phyloP scores from a whole-genome alignment of 345 rosid genomes.

The Gossypium turneri region DNA sequence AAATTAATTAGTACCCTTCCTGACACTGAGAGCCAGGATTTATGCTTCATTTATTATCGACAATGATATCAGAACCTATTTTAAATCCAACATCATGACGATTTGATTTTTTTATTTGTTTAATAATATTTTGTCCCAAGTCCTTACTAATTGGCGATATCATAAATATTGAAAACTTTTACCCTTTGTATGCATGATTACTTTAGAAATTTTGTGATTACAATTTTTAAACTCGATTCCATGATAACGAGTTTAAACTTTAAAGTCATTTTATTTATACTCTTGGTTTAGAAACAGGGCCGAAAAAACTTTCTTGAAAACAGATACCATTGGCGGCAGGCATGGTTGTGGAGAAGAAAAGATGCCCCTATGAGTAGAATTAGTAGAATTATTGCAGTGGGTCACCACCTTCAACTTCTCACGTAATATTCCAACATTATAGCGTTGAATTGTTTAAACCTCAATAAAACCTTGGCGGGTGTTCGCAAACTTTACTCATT shows the following conservation, averaged over 20 bases:
- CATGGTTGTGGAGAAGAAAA: neutral
- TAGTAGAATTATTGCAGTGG: conserved; percentile 5
- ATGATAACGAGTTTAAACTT: too few species aligned
- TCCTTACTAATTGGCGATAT: conserved; percentile 1
- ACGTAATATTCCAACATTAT: neutral
- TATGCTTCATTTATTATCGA: neutral
- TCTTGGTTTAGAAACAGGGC: neutral
- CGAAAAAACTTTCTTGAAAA: neutral
- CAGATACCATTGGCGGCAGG: neutral
- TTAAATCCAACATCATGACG: conserved; percentile 1
- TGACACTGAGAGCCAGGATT: neutral
- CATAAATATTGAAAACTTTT: neutral
- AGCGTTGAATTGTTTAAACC: neutral
- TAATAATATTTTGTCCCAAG: neutral
- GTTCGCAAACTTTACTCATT: neutral
- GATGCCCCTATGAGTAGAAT: neutral
- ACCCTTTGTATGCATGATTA: neutral
- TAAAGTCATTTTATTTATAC: neutral
- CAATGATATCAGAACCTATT: neutral
- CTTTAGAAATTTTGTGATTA: too few species aligned
- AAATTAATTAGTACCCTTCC: neutral
- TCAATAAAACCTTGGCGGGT: too few species aligned
- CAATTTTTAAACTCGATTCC: too few species aligned
- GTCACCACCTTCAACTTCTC: neutral
- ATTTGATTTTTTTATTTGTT: neutral